These are phyloP conservation scores for Tulasnella sp. DNA, from an alignment of 768 basidiomycete species.

Conservation along the genomic window DNA sequence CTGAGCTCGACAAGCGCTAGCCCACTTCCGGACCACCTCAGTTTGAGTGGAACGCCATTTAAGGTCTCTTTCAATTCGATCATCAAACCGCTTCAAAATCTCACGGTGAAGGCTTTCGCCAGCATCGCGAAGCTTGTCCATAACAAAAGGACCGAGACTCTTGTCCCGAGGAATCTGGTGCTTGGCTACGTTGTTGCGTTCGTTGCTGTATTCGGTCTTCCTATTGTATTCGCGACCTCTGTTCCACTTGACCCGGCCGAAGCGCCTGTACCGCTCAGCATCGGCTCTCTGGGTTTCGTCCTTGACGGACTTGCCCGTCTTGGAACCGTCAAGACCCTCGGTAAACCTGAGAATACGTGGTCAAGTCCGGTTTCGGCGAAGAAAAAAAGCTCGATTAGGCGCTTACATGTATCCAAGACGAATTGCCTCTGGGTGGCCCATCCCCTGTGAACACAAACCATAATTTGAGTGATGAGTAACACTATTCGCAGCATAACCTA, in stretches of 20 bases:
- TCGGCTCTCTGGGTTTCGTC: not conserved
- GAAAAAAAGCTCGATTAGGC: not conserved
- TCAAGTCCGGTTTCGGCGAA: not conserved
- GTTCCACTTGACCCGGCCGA: not conserved
- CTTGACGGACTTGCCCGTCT: not conserved
- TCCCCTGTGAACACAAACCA: not conserved
- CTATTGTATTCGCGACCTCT: not conserved
- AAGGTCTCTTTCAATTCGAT: not conserved
- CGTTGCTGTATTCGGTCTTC: not conserved
- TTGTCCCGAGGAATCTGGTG: not conserved
- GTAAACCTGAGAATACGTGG: not conserved
- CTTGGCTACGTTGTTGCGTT: not conserved
- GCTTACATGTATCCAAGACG: conserved; percentile 4
- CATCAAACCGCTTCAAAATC: not conserved
- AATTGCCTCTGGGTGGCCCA: not conserved
- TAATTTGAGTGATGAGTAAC: no score
- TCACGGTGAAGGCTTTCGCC: not conserved
- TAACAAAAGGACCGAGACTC: not conserved
- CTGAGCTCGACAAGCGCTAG: not conserved
- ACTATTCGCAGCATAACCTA: not conserved
- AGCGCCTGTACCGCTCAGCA: not conserved
- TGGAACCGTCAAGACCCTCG: not conserved
- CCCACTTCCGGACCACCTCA: not conserved
- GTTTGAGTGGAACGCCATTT: not conserved
- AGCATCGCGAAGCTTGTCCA: not conserved